Base-by-base conservation (phyloP, 2,329 filamentous ascomycete species). In the Fusarium chuoi region DNA sequence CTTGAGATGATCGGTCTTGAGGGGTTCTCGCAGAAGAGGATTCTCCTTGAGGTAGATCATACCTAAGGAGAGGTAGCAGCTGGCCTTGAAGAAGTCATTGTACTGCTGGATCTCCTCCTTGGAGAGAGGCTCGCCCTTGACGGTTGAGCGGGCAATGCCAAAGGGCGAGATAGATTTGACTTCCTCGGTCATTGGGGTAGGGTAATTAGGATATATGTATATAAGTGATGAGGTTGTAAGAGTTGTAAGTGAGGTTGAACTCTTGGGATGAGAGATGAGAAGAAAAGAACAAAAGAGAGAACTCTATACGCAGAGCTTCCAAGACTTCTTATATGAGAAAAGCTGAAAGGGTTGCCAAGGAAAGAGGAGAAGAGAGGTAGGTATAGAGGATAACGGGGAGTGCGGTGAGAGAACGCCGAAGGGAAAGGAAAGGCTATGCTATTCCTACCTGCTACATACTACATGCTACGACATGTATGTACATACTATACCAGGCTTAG, bases 31-130 rank as follows among this genome's bases (percentile, higher is more conserved):
- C 48, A 95, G 89, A 18, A 95, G 87, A 20, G 92, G 91, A 73
- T 95, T 95, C 44, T 92, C 87, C 74, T 89, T 89, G 66, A 95
- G 89, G 79, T 94, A 95, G 76, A 95, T 92, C 93, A 95, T 95
- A 70, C 92, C 93, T 56, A 95, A 83, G 74, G 91, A 92, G 57
- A 95, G 88, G 79, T 95, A 95, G 79, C 94, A 84, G 74, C 90
- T 92, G 61, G 92, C 92, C 72, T 90, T 89, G 85, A 94, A 94
- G 82, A 91, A 94, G 77, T 91, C 90, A 78, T 91, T 90, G 81
- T 90, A 91, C 81, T 92, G 89, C 72, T 88, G 86, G 65, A 94
- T 81, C 71, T 95, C 92, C 49, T 93, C 90, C 24, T 87, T 79
- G 68, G 86, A 89, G 62, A 95, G 87, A 17, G 92, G 91, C 69